Base-by-base conservation (phyloP, 345 rosid genomes). In the Fremontodendron californicum region DNA sequence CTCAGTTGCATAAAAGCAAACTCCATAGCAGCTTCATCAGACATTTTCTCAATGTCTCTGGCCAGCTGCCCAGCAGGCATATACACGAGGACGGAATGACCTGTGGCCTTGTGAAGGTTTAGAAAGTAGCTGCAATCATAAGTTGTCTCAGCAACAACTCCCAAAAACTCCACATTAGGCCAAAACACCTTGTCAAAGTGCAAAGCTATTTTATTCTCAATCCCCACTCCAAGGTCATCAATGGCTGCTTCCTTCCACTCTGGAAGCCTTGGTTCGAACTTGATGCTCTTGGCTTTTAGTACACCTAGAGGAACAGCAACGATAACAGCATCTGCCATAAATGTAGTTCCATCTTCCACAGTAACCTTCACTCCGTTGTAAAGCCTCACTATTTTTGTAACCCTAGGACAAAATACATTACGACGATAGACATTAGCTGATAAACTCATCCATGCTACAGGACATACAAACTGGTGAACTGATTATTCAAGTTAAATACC, bases 51-150 rank as follows among this genome's bases (percentile, higher is more conserved):
- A 37, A 96, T 90, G 89, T 93, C 99, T 74, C 82, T 90, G 46
- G 99, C 98, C 40, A 96, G 90, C 93, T 92, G 92, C 84, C 99
- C 98, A 10, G 97, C 97, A 68, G 99, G 97, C 98, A 93, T 93
- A 83, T 96, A 93, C 49, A 96, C 94, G 23, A 96, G 98, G 75
- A 93, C 94, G 39, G 93, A 75, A 58, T 91, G 94, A 49, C 95
- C 90, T 0, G 98, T 96, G 63, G 98, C 98, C 89, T 96, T 96
- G 87, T 96, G 98, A 77, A 96, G 99, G 84, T 96, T 96, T 72
- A 96, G 85, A 70, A 93, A 96, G 85, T 96, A 96, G 85, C 98
- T 93, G 89, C 98, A 96, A 61, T 86, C 86, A 78, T 93, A 96
- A 13, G 99, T 80, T 12, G 99, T 89, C 55, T 90, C 97, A 6